phyloP scores from a whole-genome alignment of 352 stramenopile species.

The Globisporangium mamillatum region DNA sequence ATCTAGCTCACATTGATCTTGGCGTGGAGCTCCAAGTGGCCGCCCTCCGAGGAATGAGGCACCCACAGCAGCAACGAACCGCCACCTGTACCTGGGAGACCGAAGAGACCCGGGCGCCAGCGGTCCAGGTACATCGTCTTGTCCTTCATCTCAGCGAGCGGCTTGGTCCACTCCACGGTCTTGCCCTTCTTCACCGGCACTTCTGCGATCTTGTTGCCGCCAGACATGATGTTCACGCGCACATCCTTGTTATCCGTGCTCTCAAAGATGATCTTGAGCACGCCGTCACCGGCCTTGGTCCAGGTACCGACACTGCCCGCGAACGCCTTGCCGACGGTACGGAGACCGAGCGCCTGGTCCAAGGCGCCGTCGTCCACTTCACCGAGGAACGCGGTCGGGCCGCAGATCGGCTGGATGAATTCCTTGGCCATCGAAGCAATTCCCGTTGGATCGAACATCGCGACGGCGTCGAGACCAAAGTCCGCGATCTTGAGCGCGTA shows the following conservation, averaged over 20 bases:
- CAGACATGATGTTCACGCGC: constrained; percentile 48
- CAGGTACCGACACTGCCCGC: constrained; percentile 33
- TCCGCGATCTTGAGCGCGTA: constrained; percentile 34
- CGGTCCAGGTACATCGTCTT: constrained; percentile 74
- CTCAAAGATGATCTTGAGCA: constrained; percentile 37
- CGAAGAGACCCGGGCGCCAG: constrained; percentile 54
- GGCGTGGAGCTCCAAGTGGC: constrained; percentile 42
- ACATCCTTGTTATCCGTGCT: constrained; percentile 49
- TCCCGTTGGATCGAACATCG: constrained; percentile 36
- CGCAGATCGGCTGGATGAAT: constrained; percentile 46
- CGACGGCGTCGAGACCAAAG: constrained; percentile 28
- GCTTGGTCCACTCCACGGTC: constrained; percentile 36
- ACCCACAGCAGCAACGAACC: constrained; percentile 66
- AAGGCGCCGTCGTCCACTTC: constrained; percentile 44
- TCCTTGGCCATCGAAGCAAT: constrained; percentile 36
- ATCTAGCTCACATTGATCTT: constrained; percentile 47
- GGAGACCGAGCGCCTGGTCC: constrained; percentile 40
- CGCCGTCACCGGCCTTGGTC: constrained; percentile 38
- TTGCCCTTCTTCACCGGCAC: constrained; percentile 34
- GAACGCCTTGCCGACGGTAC: constrained; percentile 40
- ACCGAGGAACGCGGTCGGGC: constrained; percentile 34
- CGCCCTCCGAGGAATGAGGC: constrained; percentile 33
- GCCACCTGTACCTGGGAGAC: constrained; percentile 51
- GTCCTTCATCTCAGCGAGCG: constrained; percentile 30
- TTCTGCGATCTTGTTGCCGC: constrained; percentile 40